Evolutionary conservation across 2,329 filamentous ascomycete species (phyloP), one percentile per base, ranked within the genome.

Genomic region (Penicillium brevicompactum): DNA sequence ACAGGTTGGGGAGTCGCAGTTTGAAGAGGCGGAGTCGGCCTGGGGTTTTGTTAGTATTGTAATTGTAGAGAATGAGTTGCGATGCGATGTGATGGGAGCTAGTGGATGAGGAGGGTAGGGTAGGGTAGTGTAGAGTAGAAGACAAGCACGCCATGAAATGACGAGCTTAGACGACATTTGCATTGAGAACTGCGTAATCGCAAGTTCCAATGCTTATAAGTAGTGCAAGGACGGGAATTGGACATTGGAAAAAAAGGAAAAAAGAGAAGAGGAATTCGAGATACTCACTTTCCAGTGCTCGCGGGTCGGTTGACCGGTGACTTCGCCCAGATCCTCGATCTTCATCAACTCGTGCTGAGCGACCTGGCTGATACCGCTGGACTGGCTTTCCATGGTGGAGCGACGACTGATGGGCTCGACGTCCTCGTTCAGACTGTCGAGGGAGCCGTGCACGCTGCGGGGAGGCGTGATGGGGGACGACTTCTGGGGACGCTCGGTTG

Each of bases 271-370:
- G 14, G n/a, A 32, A 22, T 18, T 27, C 24, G 22, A 50, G 24
- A 51, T 62, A 79, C 80, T 70, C 75, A 84, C 82, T 79, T 87
- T 86, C 85, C 85, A 88, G 71, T 87, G 85, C 55, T 85, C 83
- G 56, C 81, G 79, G 6, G 84, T 87, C 4, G 85, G 85, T 16
- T 78, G 76, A 5, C 85, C 85, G 13, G 82, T 83, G 4, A 86
- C 81, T 43, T 80, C 76, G 21, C 82, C 83, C 46, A 84, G 71
- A 40, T 82, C 78, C 55, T 78, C 76, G 46, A 77, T 76, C 56
- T 80, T 79, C 65, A 78, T 75, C 76, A 78, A 82, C 59, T 82
- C 80, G 53, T 82, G 76, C 63, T 80, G 80, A 46, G 78, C 76
- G 47, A 80, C 68, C 61, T 80, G 78, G 58, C 76, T 77, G 54